Base-by-base conservation (phyloP, 179 eudicot species). In the Patellifolia procumbens region DNA sequence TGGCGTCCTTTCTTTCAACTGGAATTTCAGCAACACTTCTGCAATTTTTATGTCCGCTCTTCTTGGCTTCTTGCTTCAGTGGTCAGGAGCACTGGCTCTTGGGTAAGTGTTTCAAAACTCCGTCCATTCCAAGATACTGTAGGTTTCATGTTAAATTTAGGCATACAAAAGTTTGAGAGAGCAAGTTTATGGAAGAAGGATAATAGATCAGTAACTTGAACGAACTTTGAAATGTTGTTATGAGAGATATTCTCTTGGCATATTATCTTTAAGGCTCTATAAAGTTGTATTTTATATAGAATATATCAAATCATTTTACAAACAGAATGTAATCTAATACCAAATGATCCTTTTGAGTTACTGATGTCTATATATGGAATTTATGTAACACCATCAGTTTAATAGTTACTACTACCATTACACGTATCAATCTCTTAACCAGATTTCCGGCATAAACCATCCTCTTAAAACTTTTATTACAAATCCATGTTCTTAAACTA, bases 51-150 rank as follows among this genome's bases (percentile, higher is more conserved):
- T 86, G 79, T 93, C 98, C 46, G 97, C 98, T 67, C 62, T 91
- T 74, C 91, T 93, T 67, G 98, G 98, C 46, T 93, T 93, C 84
- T 87, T 93, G 88, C 97, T 93, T 74, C 98, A 93, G 78, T 93
- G 98, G 98, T 93, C 98, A 19, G 98, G 97, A 78, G 98, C 98
- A 76, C 87, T 93, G 31, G 98, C 98, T 29, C 94, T 93, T 74
- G 94, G 98, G 98, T 93, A 72, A 70, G 89, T 85, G 48, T 75
- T 39, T 8, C 16, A 26, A 24, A 26, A 46, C 39, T 46, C 26
- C n/a, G n/a, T n/a, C n/a, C 24, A 46, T 46, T 46, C n/a, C 28
- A 39, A 46, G 28, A 3, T 70, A n/a, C n/a, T n/a, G n/a, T n/a
- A 31, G 60, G 37, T 29, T 19, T 70, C 53, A 24, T 13, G 24